Conservation (phyloP, 768 basidiomycete genomes). For the Crassisporium funariophilum region DNA sequence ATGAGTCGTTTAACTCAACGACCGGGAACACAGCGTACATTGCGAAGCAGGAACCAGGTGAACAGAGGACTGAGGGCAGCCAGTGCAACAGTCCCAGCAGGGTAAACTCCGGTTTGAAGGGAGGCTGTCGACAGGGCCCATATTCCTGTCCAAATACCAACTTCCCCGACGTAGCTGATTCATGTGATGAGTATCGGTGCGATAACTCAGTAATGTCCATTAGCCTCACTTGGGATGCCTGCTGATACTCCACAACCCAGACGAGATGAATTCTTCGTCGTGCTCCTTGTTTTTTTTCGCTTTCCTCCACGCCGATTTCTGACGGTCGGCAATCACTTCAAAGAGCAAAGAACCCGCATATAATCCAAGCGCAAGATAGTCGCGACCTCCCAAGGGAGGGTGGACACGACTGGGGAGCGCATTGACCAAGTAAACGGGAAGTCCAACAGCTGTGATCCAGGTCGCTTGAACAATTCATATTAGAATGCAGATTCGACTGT, state of each 20-base stretch:
- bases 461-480: constrained; percentile 39
- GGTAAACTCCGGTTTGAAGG: constrained; percentile 48
- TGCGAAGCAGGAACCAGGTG: constrained; percentile 60
- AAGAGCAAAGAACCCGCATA: constrained; percentile 58
- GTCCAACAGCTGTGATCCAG: constrained; percentile 68
- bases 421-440: constrained; percentile 71
- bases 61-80: constrained; percentile 62
- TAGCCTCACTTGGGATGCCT: constrained; percentile 69
- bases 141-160: constrained; percentile 69
- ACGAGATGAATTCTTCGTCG: constrained; percentile 68
- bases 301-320: constrained; percentile 65
- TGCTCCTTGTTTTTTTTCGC: constrained; percentile 64
- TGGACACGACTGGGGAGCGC: constrained; percentile 50
- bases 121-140: constrained; percentile 57
- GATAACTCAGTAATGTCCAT: background rate
- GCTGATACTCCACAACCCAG: constrained; percentile 66
- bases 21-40: constrained; percentile 45
- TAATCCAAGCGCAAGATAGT: constrained; percentile 56
- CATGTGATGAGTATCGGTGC: background rate
- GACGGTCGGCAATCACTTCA: constrained; percentile 64
- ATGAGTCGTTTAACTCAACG: background rate
- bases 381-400: constrained; percentile 52
- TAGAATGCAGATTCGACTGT: background rate
- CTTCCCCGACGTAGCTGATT: constrained; percentile 70
- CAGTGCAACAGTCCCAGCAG: constrained; percentile 42